phyloP scores from a whole-genome alignment of 345 rosid species.

The Acer saccharum region DNA sequence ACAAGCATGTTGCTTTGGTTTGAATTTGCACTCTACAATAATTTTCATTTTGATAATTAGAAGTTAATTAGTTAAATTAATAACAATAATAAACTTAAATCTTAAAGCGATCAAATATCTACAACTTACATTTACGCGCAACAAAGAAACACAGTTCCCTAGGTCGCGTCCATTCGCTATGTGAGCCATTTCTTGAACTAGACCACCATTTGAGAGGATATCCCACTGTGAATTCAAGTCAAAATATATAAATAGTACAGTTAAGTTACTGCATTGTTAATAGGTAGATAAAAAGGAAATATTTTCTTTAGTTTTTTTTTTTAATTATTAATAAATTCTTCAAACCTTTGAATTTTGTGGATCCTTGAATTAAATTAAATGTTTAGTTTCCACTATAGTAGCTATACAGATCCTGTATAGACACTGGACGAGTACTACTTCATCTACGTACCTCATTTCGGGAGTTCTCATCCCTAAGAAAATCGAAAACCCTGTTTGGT shows the following conservation, averaged over 20 bases:
- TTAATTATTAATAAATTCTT: too few species aligned
- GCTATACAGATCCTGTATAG: too few species aligned
- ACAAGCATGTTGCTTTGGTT: slow-evolving; percentile 99
- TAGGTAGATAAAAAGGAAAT: too few species aligned
- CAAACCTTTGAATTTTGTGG: too few species aligned
- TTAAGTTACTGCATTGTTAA: too few species aligned
- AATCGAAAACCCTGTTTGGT: slow-evolving; percentile 72
- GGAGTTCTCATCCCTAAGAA: slow-evolving; percentile 82
- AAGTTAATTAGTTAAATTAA: background rate
- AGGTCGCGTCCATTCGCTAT: slow-evolving; percentile 96
- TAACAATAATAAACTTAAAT: background rate
- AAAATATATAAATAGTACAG: background rate
- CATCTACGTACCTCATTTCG: slow-evolving; percentile 90
- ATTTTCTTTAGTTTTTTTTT: too few species aligned
- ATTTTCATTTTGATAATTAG: background rate
- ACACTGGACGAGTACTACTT: background rate
- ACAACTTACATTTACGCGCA: slow-evolving; percentile 77
- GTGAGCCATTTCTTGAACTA: slow-evolving; percentile 95
- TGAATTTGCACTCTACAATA: slow-evolving; percentile 74
- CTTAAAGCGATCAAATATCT: background rate
- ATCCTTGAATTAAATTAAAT: too few species aligned
- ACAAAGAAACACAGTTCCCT: slow-evolving; percentile 82
- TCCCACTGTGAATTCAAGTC: slow-evolving; percentile 67
- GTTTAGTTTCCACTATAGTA: too few species aligned
- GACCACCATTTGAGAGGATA: slow-evolving; percentile 93